Conservation (phyloP, 179 eudicot species). For the Carnegiea gigantea region DNA sequence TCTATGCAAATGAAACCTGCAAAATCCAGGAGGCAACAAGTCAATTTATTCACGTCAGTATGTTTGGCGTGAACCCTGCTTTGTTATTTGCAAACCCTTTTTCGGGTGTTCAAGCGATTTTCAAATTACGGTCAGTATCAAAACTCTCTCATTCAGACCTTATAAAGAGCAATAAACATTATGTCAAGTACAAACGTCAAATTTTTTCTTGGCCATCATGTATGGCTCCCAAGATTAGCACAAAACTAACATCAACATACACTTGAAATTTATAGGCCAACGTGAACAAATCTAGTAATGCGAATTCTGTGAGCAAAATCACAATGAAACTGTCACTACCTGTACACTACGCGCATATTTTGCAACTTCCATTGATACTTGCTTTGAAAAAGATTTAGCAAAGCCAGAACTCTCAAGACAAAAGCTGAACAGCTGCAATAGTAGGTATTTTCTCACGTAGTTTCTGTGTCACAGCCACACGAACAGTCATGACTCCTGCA, state of each 20-base stretch:
- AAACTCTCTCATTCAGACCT: too few species aligned
- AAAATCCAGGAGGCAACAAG: too few species aligned
- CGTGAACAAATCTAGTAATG: background rate
- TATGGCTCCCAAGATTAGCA: background rate
- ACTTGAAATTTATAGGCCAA: background rate
- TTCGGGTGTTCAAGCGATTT: too few species aligned
- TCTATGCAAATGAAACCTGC: too few species aligned
- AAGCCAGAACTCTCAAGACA: constrained; percentile 33
- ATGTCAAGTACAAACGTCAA: background rate
- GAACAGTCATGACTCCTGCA: constrained; percentile 92
- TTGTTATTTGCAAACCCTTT: too few species aligned
- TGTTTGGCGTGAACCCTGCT: too few species aligned
- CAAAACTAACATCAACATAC: background rate
- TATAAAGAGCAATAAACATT: background rate
- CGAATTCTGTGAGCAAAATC: background rate
- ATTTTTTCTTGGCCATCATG: background rate
- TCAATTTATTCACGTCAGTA: too few species aligned
- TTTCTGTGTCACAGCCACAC: constrained; percentile 97
- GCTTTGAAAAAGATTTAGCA: background rate
- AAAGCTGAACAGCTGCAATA: constrained; percentile 90
- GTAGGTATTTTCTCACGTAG: constrained; percentile 85
- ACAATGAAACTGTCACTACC: background rate
- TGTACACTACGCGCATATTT: background rate
- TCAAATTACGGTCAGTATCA: too few species aligned
- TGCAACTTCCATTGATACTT: background rate